Conservation (phyloP, 495 filamentous ascomycete species). For the Venustampulla echinocandica region DNA sequence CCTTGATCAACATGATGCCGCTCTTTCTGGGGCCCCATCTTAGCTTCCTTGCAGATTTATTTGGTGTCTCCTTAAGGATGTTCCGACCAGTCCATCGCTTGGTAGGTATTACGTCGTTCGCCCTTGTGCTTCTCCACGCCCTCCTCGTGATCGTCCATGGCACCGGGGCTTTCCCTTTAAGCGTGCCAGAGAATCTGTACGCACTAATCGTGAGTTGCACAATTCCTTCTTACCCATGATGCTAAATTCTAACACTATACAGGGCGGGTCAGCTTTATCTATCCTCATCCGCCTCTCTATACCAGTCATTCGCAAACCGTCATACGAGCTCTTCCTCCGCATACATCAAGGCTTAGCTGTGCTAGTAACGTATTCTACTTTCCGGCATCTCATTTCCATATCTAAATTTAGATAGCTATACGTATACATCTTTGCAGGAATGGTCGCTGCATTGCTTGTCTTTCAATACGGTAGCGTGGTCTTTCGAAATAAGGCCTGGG, state of each 20-base stretch:
- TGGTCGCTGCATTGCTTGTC: conserved; percentile 6
- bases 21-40: conserved; percentile 3
- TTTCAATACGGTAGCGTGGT: conserved; percentile 14
- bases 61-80: conserved; percentile 4
- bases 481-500: too few relatives aligned
- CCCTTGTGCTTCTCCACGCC: conserved; percentile 1
- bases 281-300: conserved; percentile 2
- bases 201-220: background rate
- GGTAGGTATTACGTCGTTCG: conserved; percentile 6
- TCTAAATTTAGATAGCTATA: conserved; percentile 6
- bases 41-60: conserved; percentile 3
- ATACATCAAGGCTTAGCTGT: conserved; percentile 3
- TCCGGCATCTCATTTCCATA: conserved; percentile 2
- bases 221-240: too few relatives aligned
- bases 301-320: conserved; percentile 1
- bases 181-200: conserved; percentile 4
- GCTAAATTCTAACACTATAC: background rate
- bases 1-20: conserved; percentile 9
- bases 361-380: background rate
- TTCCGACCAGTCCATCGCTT: background rate
- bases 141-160: background rate
- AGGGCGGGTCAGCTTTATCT: conserved; percentile 2
- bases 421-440: conserved; percentile 11
- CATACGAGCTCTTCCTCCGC: too few relatives aligned
- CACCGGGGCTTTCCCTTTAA: background rate